These are phyloP conservation scores for Pythium biforme DNA, from an alignment of 352 stramenopile species.

Conservation along the genomic window DNA sequence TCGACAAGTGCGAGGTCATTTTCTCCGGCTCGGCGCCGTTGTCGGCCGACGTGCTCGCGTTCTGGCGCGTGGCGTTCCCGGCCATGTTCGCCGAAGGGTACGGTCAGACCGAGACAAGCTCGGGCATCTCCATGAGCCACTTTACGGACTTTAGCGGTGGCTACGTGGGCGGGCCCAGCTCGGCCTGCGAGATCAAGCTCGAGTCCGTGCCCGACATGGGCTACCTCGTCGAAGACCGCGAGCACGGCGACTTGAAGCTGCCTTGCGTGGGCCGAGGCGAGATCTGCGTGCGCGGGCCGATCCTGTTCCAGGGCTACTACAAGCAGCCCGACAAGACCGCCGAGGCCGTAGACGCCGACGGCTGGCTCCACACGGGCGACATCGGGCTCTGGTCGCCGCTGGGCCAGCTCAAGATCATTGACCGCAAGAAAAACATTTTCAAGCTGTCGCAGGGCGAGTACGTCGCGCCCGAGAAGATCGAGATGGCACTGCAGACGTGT, in stretches of 20 bases:
- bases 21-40: slow-evolving; percentile 94
- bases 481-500: slow-evolving; percentile 91
- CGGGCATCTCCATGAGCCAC: slow-evolving; percentile 61
- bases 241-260: slow-evolving; percentile 40
- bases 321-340: slow-evolving; percentile 92
- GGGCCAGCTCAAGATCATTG: slow-evolving; percentile 89
- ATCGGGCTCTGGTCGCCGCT: slow-evolving; percentile 93
- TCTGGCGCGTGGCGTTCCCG: slow-evolving; percentile 92
- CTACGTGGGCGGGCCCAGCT: slow-evolving; percentile 91
- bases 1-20: slow-evolving; percentile 85
- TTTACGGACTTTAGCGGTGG: slow-evolving; percentile 54
- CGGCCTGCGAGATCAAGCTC: slow-evolving; percentile 91
- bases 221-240: slow-evolving; percentile 85
- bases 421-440: slow-evolving; percentile 95
- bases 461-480: slow-evolving; percentile 96
- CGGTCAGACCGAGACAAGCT: slow-evolving; percentile 95
- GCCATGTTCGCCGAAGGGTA: slow-evolving; percentile 92
- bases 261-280: slow-evolving; percentile 57
- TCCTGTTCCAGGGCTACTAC: slow-evolving; percentile 93
- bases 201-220: slow-evolving; percentile 97
- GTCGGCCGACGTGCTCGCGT: slow-evolving; percentile 90
- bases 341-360: slow-evolving; percentile 89
- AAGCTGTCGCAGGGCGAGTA: slow-evolving; percentile 96
- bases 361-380: slow-evolving; percentile 97
- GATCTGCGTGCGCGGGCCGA: slow-evolving; percentile 73